phyloP scores from a whole-genome alignment of 352 stramenopile species.

The Globisporangium spinosum region DNA sequence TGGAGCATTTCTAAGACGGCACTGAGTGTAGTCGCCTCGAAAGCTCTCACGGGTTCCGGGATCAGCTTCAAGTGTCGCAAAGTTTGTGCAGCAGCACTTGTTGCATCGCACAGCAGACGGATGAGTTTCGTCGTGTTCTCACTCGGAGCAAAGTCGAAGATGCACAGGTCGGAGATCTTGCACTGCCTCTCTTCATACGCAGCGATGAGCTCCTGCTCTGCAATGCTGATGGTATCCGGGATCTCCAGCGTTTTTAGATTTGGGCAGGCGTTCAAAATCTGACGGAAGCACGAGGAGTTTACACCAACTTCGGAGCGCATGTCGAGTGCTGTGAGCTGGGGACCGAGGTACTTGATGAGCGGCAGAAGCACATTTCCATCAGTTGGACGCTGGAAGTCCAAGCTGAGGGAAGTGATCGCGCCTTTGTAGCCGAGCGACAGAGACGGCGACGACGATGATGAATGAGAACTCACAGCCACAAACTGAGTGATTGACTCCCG shows the following conservation, averaged over 20 bases:
- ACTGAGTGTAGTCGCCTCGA: not conserved
- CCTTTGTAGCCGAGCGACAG: slow-evolving; percentile 7
- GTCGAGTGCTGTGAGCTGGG: slow-evolving; percentile 6
- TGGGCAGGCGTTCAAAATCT: slow-evolving; percentile 9
- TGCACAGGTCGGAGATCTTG: not conserved
- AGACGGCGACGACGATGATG: not conserved
- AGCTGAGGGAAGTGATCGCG: slow-evolving; percentile 9
- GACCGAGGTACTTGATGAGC: slow-evolving; percentile 12
- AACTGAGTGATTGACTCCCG: slow-evolving; percentile 6
- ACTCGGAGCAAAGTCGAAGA: not conserved
- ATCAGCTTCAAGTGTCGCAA: slow-evolving; percentile 3
- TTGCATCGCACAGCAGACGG: not conserved
- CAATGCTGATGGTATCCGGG: not conserved
- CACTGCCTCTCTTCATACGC: slow-evolving; percentile 3
- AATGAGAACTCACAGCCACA: not conserved
- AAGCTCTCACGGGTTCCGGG: not conserved
- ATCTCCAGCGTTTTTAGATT: slow-evolving; percentile 1
- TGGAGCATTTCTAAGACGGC: slow-evolving; percentile 3
- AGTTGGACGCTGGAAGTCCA: not conserved
- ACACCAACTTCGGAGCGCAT: slow-evolving; percentile 1
- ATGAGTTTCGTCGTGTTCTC: not conserved
- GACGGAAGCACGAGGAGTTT: not conserved
- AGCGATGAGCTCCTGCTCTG: not conserved
- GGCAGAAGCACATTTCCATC: slow-evolving; percentile 6
- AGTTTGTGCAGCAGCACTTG: not conserved